Evolutionary conservation across 2,329 filamentous ascomycete genomes (phyloP).

Genomic region (Trichoderma hamatum): DNA sequence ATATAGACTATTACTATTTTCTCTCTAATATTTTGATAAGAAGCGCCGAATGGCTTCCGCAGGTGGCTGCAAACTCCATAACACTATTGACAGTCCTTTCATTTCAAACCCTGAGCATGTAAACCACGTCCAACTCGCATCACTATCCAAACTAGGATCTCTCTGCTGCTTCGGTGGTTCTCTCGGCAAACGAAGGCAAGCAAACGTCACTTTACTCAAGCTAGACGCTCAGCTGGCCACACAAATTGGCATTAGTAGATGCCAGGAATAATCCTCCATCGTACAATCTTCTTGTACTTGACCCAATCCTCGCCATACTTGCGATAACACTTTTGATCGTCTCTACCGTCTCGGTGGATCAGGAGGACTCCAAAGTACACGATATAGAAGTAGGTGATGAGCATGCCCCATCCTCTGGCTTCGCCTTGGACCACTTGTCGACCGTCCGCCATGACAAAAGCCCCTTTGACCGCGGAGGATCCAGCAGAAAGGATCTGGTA

Average conservation of each 20-base stretch:
- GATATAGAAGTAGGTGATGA: conserved; percentile 93
- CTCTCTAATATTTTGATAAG: conserved; percentile 6
- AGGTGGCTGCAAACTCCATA: conserved; percentile 4
- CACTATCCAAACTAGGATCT: background rate
- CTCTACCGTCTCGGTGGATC: conserved; percentile 81
- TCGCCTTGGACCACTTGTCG: conserved; percentile 70
- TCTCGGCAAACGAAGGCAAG: background rate
- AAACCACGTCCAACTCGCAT: background rate
- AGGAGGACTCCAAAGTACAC: conserved; percentile 87
- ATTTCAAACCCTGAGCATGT: background rate
- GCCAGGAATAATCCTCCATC: conserved; percentile 80
- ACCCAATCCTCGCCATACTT: conserved; percentile 97
- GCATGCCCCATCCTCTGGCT: conserved; percentile 79
- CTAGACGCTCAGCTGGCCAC: background rate
- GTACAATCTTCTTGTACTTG: conserved; percentile 80
- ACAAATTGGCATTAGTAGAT: conserved; percentile 63
- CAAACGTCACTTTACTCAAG: background rate
- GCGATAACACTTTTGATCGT: conserved; percentile 85
- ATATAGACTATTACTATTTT: conserved; percentile 21
- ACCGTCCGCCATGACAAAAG: conserved; percentile 61
- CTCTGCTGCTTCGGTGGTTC: background rate
- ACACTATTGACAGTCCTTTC: background rate
- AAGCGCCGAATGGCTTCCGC: conserved; percentile 21
- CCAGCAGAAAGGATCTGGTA: conserved; percentile 69
- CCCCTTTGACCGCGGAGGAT: conserved; percentile 51